Conservation (phyloP, 441 rosid species). For the Syzygium syzygioides region DNA sequence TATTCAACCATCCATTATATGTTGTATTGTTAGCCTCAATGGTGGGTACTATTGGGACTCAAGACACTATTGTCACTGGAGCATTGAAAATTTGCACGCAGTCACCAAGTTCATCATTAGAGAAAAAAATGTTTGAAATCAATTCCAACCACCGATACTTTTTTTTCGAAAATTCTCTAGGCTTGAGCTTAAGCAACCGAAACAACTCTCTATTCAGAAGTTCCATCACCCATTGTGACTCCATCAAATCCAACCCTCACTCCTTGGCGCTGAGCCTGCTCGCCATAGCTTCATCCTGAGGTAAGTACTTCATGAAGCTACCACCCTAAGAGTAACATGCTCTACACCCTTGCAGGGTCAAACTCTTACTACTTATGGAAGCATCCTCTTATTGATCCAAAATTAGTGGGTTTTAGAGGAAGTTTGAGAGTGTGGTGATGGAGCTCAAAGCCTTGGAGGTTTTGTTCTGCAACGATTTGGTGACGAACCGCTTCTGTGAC, state of each 20-base stretch:
- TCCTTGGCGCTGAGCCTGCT: constrained; percentile 43
- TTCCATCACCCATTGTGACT: too few relatives aligned
- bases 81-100: too few relatives aligned
- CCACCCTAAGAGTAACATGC: constrained; percentile 34
- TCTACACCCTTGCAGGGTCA: constrained; percentile 35
- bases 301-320: constrained; percentile 74
- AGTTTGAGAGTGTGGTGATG: constrained; percentile 44
- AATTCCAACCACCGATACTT: too few relatives aligned
- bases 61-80: too few relatives aligned
- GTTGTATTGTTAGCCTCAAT: neutral
- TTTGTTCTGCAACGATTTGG: constrained; percentile 17
- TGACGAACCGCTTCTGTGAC: constrained; percentile 32
- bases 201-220: too few relatives aligned
- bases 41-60: too few relatives aligned
- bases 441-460: constrained; percentile 18
- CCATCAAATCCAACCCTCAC: too few relatives aligned
- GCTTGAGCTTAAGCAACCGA: too few relatives aligned
- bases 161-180: too few relatives aligned
- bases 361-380: constrained; percentile 17
- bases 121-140: too few relatives aligned
- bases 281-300: constrained; percentile 88
- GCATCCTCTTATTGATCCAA: constrained; percentile 12
- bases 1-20: neutral
- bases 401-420: constrained; percentile 41
- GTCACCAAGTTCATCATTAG: too few relatives aligned